Conservation (phyloP, 148 eudicot species). For the Rhododendron ovatum region DNA sequence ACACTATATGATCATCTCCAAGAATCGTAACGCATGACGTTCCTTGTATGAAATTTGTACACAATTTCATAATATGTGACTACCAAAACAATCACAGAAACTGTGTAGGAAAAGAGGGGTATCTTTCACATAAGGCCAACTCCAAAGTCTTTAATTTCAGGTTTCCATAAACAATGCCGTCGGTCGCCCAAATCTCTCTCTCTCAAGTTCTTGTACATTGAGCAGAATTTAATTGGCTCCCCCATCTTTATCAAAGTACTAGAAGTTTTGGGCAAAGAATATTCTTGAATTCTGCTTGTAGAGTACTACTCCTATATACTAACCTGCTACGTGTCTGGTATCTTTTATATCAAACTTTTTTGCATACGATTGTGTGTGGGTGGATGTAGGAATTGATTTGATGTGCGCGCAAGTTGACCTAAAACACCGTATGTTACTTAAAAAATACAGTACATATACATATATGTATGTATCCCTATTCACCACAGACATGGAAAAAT, state of each 20-base stretch:
- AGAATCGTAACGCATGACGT: too few species aligned
- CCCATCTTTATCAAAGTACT: not conserved
- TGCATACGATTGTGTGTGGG: not conserved
- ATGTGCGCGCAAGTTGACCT: not conserved
- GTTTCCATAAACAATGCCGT: not conserved
- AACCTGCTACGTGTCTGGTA: not conserved
- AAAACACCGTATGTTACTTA: too few species aligned
- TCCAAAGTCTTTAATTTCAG: not conserved
- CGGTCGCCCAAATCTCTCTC: not conserved
- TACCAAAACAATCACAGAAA: not conserved
- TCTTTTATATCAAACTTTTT: not conserved
- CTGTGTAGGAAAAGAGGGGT: not conserved
- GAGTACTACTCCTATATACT: too few species aligned
- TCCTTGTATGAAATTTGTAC: too few species aligned
- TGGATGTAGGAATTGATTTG: not conserved
- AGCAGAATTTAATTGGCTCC: not conserved
- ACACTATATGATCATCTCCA: too few species aligned
- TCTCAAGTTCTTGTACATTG: not conserved
- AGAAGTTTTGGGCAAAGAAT: not conserved
- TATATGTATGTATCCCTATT: too few species aligned
- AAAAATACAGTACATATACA: too few species aligned
- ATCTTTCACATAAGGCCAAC: not conserved
- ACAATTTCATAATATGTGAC: too few species aligned
- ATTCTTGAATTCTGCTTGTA: not conserved
- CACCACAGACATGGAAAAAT: too few species aligned